Percentiles rank a stretch among this genome's conserved stretches.
These are phyloP conservation scores for Xanthoceras sorbifolium DNA, from an alignment of 345 rosid genomes.

Conservation along the genomic window DNA sequence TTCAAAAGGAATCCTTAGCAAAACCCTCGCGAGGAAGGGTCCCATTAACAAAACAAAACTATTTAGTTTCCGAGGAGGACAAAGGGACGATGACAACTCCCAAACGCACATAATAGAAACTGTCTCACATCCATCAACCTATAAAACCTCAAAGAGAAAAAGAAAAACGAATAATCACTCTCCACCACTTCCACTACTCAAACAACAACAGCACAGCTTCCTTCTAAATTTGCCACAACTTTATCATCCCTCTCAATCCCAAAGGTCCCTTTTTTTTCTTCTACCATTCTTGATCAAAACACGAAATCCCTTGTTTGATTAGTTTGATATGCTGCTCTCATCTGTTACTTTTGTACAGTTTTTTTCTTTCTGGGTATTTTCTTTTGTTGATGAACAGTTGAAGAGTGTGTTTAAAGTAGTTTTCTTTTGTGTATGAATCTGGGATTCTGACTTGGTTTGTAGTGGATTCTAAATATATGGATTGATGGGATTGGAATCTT, in stretches of 20 bases:
- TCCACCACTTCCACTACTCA: not conserved
- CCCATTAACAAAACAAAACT: not conserved
- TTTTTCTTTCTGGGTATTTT: conserved; percentile 2
- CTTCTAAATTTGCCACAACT: conserved; percentile 3
- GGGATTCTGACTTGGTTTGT: not conserved
- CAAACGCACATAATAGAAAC: not conserved
- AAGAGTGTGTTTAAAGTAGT: not conserved
- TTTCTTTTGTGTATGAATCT: not conserved
- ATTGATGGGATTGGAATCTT: conserved; percentile 2
- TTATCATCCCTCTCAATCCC: not conserved
- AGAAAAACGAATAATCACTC: not conserved
- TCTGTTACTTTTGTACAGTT: not conserved
- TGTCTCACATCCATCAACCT: not conserved
- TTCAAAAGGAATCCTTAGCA: no score
- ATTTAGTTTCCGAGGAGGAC: not conserved
- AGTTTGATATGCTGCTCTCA: not conserved
- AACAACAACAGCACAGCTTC: not conserved
- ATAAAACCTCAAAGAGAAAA: not conserved
- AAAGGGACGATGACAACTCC: not conserved
- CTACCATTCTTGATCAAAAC: not conserved
- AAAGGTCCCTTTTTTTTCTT: not conserved
- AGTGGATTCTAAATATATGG: not conserved
- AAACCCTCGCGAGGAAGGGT: not conserved
- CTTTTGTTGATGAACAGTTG: not conserved
- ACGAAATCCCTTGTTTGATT: not conserved